Base-by-base conservation (phyloP, 2,329 filamentous ascomycete species). In the Beauveria rudraprayagi region DNA sequence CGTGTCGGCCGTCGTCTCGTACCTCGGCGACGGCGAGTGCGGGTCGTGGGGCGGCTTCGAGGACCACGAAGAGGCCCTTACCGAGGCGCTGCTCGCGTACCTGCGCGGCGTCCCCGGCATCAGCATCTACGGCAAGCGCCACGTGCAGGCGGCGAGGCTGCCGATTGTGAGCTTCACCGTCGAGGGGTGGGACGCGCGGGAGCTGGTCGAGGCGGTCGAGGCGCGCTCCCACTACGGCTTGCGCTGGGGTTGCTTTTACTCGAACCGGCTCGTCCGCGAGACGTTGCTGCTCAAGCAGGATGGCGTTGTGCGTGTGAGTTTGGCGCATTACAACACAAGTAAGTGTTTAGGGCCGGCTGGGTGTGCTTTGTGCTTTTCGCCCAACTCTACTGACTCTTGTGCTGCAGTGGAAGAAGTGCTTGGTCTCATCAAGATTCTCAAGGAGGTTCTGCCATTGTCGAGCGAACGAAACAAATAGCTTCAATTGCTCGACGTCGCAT, bases 321-420 rank as follows among this genome's bases (percentile, higher is more conserved):
- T 90, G 77, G 80, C 88, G 60, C 87, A 90, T 71, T 91, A 91
- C 68, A 91, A 91, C 66, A 89, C 85, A 3, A 69, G 82, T 84
- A 68, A 77, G 81, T 78, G 24, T n/a, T 37, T 10, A 19, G 3
- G 43, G 8, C 10, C 3, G 9, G 24, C 22, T 57, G n/a, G 3
- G 9, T 17, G 9, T n/a, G 34, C 5, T 14, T 40, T 16, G 19
- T 17, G 30, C 7, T 11, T 30, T 30, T 30, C 10, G 30, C 30
- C 19, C 14, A 17, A 19, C n/a, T 14, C 53, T 46, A 30, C 66
- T 67, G 63, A 65, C 30, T 51, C 28, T 17, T 28, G 7, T 46
- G 28, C 62, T 41, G 28, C 54, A 58, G 59, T 46, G 60, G 59
- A 57, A 40, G 62, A 61, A 26, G 60, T 61, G 7, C 53, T 56